Percentiles rank a stretch among this genome's conserved stretches.
Evolutionary conservation across 2,329 filamentous ascomycete genomes (phyloP).

Genomic region (Tolypocladium ovalisporum): DNA sequence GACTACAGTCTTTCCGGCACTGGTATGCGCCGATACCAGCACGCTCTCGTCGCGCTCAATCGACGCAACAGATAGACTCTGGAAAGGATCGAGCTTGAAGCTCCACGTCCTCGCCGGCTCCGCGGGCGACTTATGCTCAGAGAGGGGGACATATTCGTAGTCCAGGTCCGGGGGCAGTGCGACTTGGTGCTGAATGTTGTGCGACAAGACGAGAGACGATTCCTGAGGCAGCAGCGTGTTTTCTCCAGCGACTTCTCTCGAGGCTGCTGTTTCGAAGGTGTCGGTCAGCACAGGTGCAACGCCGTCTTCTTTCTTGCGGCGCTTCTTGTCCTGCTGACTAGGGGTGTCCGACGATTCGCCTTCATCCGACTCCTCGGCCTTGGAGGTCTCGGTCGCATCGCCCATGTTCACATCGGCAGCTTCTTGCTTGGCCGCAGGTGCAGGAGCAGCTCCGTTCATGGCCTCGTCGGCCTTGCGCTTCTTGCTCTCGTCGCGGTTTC

Average conservation of each 20-base stretch:
- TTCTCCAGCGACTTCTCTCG: slow-evolving; percentile 75
- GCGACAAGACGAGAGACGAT: slow-evolving; percentile 70
- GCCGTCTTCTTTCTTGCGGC: slow-evolving; percentile 52
- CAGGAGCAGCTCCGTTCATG: slow-evolving; percentile 42
- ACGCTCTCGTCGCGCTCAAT: slow-evolving; percentile 96
- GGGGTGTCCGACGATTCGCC: slow-evolving; percentile 30
- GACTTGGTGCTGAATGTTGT: slow-evolving; percentile 98
- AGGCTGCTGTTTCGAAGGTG: slow-evolving; percentile 89
- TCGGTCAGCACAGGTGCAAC: slow-evolving; percentile 76
- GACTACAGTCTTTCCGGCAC: slow-evolving; percentile 95
- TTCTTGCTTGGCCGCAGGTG: slow-evolving; percentile 5
- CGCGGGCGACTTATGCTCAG: slow-evolving; percentile 81
- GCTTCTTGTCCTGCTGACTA: slow-evolving; percentile 49
- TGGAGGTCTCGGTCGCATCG: slow-evolving; percentile 31
- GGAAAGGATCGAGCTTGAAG: slow-evolving; percentile 95
- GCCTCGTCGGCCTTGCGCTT: slow-evolving; percentile 80
- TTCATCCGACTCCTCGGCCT: slow-evolving; percentile 20
- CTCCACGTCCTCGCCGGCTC: slow-evolving; percentile 75
- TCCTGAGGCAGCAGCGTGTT: slow-evolving; percentile 57
- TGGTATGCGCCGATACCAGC: slow-evolving; percentile 91
- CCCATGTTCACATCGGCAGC: slow-evolving; percentile 21
- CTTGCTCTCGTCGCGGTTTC: slow-evolving; percentile 55
- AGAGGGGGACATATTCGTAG: slow-evolving; percentile 91
- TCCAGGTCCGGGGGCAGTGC: slow-evolving; percentile 87
- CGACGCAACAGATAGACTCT: slow-evolving; percentile 85